Evolutionary conservation across 371 early-diverging fungal species (phyloP).

Genomic region (Zancudomyces culisetae): DNA sequence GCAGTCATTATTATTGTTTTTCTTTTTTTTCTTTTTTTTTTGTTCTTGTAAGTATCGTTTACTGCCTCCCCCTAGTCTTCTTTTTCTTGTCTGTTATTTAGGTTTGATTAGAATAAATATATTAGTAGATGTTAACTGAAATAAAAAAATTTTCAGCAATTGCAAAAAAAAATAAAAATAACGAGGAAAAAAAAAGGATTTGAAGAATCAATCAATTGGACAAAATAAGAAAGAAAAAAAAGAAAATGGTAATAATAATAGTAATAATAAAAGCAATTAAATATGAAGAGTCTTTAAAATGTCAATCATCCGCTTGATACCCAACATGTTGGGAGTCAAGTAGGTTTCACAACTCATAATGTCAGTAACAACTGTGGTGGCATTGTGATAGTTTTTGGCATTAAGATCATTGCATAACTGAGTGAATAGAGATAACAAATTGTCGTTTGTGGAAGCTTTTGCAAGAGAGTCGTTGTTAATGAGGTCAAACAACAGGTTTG

Average conservation of each 20-base stretch:
- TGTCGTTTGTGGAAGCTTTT: constrained; percentile 6
- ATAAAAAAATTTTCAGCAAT: background rate
- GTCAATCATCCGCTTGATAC: constrained; percentile 31
- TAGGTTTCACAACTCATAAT: constrained; percentile 29
- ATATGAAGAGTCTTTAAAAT: constrained; percentile 1
- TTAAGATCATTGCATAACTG: constrained; percentile 35
- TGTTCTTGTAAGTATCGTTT: too few relatives aligned
- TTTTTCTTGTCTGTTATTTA: too few relatives aligned
- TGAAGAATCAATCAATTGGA: too few relatives aligned
- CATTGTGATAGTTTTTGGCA: constrained; percentile 27
- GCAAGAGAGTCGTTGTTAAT: constrained; percentile 47
- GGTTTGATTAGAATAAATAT: too few relatives aligned
- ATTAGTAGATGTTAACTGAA: background rate
- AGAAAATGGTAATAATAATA: background rate
- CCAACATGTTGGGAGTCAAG: constrained; percentile 38
- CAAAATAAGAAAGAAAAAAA: background rate
- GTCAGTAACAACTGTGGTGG: constrained; percentile 23
- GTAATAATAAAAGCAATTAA: background rate
- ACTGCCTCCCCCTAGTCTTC: too few relatives aligned
- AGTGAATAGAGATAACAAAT: constrained; percentile 33
- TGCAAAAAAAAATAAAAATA: background rate
- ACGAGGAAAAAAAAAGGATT: background rate
- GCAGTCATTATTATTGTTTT: background rate
- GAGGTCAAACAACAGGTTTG: constrained; percentile 49
- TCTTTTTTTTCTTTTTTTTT: constrained; percentile 6